Evolutionary conservation across 192 early-diverging fungal species (phyloP), one percentile per base, ranked within the genome.

Genomic region (Linderina pennispora): DNA sequence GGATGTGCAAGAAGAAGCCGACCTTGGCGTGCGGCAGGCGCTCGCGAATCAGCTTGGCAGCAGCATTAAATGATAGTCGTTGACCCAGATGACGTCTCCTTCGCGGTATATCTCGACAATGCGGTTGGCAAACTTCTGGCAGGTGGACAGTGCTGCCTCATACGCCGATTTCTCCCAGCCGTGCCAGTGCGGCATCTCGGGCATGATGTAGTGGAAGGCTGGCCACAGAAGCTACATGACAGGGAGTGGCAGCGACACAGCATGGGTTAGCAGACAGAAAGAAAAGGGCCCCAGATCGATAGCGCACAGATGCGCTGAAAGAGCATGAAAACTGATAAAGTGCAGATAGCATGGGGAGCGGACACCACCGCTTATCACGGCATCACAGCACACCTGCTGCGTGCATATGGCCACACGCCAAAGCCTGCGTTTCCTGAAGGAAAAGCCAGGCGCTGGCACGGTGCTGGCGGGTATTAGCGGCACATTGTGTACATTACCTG

Each of bases 41-140:
- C 70, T 89, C 67, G 36, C 94, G 79, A 23, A 98, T 65, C 80
- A 98, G 85, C 36, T 68, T 4, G 94, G 94, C 17, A 98, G 79
- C 31, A 98, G 74, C 87, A 96, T 89, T 40, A 98, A 73, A 60
- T 98, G 94, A 57, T 98, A 98, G 77, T 98, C 94, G 58, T 98
- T 94, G 52, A 98, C 79, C 92, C 92, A 98, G 46, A 98, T 87
- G 41, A 93, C 86, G 63, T 98, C 94, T 25, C 87, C 88, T 8
- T 77, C 71, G 21, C 77, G 77, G 58, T 98, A 91, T 28, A 74
- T 75, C 47, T 81, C 73, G 9, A 75, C 77, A 44, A 98, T 90
- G 8, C 74, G 74, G 35, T 92, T 79, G 5, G 92, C 91, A 75
- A 96, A 96, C 35, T 58, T 70, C 36, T 86, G 77, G 74, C 93